These are phyloP conservation scores for Orobanche coerulescens DNA, from an alignment of 257 asterid genomes.

Conservation along the genomic window DNA sequence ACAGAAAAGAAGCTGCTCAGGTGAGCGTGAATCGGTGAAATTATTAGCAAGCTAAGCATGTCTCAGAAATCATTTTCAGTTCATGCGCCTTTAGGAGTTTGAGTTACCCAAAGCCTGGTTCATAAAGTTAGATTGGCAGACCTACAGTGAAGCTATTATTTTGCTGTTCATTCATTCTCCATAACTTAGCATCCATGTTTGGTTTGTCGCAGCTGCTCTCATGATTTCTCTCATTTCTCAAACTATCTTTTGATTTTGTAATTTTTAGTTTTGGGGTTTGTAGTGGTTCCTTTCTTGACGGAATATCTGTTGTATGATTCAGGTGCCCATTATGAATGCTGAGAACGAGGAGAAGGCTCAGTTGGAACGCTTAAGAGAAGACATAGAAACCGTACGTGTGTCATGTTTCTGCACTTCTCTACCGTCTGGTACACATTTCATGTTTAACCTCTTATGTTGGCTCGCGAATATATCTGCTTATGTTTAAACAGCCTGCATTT, in stretches of 20 bases:
- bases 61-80: constrained; percentile 3
- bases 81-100: background rate
- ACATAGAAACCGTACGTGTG: constrained; percentile 51
- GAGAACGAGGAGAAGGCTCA: constrained; percentile 72
- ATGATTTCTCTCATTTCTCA: background rate
- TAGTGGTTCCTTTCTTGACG: background rate
- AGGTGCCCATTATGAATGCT: constrained; percentile 66
- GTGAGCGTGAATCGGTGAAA: constrained; percentile 8
- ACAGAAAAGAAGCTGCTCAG: background rate
- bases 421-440: constrained; percentile 9
- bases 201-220: constrained; percentile 5
- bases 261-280: background rate
- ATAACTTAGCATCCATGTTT: background rate
- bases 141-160: background rate
- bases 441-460: constrained; percentile 9
- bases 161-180: background rate
- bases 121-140: background rate
- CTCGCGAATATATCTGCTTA: constrained; percentile 15
- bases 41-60: background rate
- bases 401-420: constrained; percentile 20
- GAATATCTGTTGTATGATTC: constrained; percentile 21
- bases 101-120: background rate
- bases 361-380: constrained; percentile 64
- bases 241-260: background rate
- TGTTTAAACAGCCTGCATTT: constrained; percentile 62